These are phyloP conservation scores for Mycena sp. DNA, from an alignment of 1,284 basidiomycete species.

Conservation along the genomic window DNA sequence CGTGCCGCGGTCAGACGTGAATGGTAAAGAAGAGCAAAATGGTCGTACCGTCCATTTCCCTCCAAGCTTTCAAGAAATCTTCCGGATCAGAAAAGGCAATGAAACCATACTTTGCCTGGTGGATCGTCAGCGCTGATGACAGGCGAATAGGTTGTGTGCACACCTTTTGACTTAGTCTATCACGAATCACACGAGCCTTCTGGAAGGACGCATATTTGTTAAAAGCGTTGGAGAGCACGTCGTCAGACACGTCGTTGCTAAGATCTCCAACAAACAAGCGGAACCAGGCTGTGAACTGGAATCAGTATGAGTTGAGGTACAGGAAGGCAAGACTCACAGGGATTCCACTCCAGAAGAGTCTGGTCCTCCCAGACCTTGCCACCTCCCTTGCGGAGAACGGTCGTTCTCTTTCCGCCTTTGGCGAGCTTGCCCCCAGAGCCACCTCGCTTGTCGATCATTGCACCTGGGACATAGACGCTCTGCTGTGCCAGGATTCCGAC, in stretches of 20 bases:
- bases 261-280: slow-evolving; percentile 97
- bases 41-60: slow-evolving; percentile 95
- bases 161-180: slow-evolving; percentile 90
- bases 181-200: slow-evolving; percentile 95
- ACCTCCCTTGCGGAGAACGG: slow-evolving; percentile 93
- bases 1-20: slow-evolving; percentile 13
- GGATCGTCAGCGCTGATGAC: slow-evolving; percentile 11
- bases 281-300: slow-evolving; percentile 83
- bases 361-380: slow-evolving; percentile 99
- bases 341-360: slow-evolving; percentile 97
- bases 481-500: slow-evolving; percentile 88
- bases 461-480: slow-evolving; percentile 88
- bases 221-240: slow-evolving; percentile 92
- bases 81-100: slow-evolving; percentile 98
- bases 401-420: slow-evolving; percentile 92
- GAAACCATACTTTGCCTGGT: slow-evolving; percentile 95
- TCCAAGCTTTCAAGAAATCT: slow-evolving; percentile 98
- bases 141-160: background rate
- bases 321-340: slow-evolving; percentile 67
- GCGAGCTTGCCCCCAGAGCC: slow-evolving; percentile 85
- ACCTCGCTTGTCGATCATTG: slow-evolving; percentile 86
- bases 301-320: slow-evolving; percentile 24
- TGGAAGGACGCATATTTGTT: slow-evolving; percentile 92
- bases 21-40: slow-evolving; percentile 5
- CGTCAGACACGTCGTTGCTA: slow-evolving; percentile 98